A percentile compares a stretch with the other conserved stretches of the same genome.
phyloP scores from a whole-genome alignment of 371 early-diverging fungal genomes.

The Rhizopus arrhizus region DNA sequence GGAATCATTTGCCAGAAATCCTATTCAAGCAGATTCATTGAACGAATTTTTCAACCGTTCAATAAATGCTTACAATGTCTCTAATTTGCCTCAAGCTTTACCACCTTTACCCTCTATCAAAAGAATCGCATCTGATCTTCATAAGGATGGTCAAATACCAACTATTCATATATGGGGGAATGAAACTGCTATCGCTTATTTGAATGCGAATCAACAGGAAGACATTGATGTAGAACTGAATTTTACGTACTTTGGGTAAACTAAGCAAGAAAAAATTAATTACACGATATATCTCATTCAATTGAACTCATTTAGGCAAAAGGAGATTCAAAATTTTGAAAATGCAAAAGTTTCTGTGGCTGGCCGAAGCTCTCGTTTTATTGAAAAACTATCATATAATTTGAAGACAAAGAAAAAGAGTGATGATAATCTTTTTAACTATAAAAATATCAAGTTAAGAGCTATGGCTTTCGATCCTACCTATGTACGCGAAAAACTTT shows the following conservation, averaged over 20 bases:
- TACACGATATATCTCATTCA: background rate
- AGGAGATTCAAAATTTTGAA: conserved; percentile 11
- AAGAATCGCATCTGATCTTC: conserved; percentile 18
- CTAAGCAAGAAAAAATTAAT: background rate
- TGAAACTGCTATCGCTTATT: conserved; percentile 10
- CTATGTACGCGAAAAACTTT: conserved; percentile 47
- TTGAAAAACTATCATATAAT: conserved; percentile 27
- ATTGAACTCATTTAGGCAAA: conserved; percentile 5
- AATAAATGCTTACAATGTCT: conserved; percentile 2
- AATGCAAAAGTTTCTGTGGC: conserved; percentile 27
- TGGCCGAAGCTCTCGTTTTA: conserved; percentile 28
- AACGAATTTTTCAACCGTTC: conserved; percentile 31
- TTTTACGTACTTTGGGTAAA: conserved; percentile 35
- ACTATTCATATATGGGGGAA: conserved; percentile 33
- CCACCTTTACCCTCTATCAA: conserved; percentile 8
- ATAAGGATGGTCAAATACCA: conserved; percentile 31
- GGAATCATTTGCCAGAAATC: conserved; percentile 21
- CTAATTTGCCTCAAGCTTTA: conserved; percentile 11
- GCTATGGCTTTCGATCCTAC: conserved; percentile 46
- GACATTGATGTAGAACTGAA: conserved; percentile 21
- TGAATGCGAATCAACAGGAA: conserved; percentile 24
- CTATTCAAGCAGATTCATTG: conserved; percentile 9
- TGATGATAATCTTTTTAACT: conserved; percentile 34
- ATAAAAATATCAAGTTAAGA: conserved; percentile 53
- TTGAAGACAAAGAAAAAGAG: conserved; percentile 20